phyloP scores from a whole-genome alignment of 495 filamentous ascomycete genomes.

The Xylaria acuta region DNA sequence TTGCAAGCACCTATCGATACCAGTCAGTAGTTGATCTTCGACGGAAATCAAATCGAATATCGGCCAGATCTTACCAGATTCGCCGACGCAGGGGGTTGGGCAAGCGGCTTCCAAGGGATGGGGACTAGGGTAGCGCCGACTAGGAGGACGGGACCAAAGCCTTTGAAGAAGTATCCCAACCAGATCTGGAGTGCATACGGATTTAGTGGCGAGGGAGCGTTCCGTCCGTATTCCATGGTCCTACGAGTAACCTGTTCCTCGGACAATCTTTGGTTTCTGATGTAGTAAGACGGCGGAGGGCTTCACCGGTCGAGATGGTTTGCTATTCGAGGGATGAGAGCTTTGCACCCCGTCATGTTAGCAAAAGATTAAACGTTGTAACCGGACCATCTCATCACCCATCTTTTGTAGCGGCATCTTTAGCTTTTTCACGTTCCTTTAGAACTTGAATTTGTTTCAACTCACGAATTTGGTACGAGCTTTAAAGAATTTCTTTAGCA shows the following conservation, averaged over 20 bases:
- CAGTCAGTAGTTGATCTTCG: not conserved
- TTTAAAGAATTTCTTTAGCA: conserved; percentile 28
- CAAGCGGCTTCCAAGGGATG: conserved; percentile 72
- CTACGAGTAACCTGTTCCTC: conserved; percentile 53
- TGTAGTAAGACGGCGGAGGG: conserved; percentile 59
- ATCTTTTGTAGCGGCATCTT: conserved; percentile 52
- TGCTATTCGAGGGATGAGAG: conserved; percentile 62
- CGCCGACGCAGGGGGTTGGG: conserved; percentile 65
- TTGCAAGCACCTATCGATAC: conserved; percentile 58
- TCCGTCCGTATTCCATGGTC: conserved; percentile 64
- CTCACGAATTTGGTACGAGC: conserved; percentile 61
- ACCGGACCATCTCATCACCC: not conserved
- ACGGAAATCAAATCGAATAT: not conserved
- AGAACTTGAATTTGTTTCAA: conserved; percentile 49
- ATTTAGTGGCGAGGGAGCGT: conserved; percentile 63
- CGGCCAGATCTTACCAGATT: conserved; percentile 53
- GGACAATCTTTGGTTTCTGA: conserved; percentile 59
- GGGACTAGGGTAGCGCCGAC: conserved; percentile 69
- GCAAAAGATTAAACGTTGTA: conserved; percentile 12
- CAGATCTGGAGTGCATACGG: conserved; percentile 63
- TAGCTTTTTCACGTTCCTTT: conserved; percentile 43
- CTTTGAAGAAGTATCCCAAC: conserved; percentile 73
- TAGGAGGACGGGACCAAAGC: conserved; percentile 70
- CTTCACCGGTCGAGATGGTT: conserved; percentile 58
- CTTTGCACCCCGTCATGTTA: conserved; percentile 36